Base-by-base conservation (phyloP, 1,284 basidiomycete genomes). In the Trichosporon sp. region DNA sequence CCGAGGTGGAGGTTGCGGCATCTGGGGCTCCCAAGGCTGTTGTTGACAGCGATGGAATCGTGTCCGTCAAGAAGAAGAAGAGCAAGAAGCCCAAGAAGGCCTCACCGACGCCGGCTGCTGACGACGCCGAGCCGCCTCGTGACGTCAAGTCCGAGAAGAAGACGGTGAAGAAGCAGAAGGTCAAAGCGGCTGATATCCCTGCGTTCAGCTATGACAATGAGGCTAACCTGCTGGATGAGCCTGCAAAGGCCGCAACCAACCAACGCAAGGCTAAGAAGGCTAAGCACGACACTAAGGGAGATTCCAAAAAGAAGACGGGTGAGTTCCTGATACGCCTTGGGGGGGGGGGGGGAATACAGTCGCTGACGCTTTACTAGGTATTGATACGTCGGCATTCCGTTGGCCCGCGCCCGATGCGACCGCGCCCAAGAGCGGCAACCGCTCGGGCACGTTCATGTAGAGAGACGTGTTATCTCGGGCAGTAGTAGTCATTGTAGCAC, bases 171-270 rank as follows among this genome's bases (percentile, higher is more conserved):
- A 63, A 65, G 70, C 72, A 67, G 65, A 78, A 68, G 69, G 63
- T 63, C 31, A 73, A 70, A 54, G 63, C 71, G 23, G 71, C 66
- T 65, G 76, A 78, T 29, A 78, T 81, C 49, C 84, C 84, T 56
- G 82, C 82, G 37, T 94, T 93, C 74, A 90, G 93, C 80, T 95
- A 93, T 75, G 80, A 84, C 2, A 79, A 83, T 4, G 86, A 85
- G 44, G 86, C 89, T 10, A 92, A 92, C 74, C 85, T 94, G 62
- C 81, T 95, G 66, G 93, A 95, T 72, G 73, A 78, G 33, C 75
- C 77, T 29, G 66, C 64, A 37, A 63, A 62, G 19, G 63, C 67
- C 10, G 58, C 57, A 14, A 60, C 33, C 23, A 61, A 49, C 23
- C 59, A 58, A 27, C 57, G 34, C 57, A 58, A 58, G 44, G 14